Evolutionary conservation across 257 asterid species (phyloP).

Genomic region (Agastache rugosa): DNA sequence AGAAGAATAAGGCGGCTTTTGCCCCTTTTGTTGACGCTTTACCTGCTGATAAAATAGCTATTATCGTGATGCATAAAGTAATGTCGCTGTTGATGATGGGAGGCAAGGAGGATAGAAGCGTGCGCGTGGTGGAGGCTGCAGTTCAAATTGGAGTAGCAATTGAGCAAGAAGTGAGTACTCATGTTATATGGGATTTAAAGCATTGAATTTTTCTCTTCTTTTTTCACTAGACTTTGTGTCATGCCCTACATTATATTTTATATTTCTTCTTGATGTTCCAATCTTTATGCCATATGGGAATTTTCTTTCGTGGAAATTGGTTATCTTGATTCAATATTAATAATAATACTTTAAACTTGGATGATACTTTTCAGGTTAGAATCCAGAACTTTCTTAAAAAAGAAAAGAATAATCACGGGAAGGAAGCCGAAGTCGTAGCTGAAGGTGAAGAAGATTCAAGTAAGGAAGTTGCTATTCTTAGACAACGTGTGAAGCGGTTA

Average conservation of each 20-base stretch:
- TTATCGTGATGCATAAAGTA: constrained; percentile 91
- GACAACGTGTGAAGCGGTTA: constrained; percentile 77
- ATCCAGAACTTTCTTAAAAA: constrained; percentile 86
- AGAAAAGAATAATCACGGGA: constrained; percentile 51
- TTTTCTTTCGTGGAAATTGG: constrained; percentile 1
- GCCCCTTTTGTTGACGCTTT: constrained; percentile 72
- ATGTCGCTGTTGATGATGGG: constrained; percentile 96
- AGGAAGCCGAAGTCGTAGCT: constrained; percentile 44
- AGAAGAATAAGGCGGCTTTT: constrained; percentile 67
- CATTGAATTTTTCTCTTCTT: background rate
- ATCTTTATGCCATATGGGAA: background rate
- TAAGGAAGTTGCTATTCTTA: constrained; percentile 56
- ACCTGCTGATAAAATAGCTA: constrained; percentile 94
- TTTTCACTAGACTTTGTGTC: background rate
- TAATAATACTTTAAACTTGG: constrained; percentile 23
- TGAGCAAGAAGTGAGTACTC: constrained; percentile 80
- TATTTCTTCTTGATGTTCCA: background rate
- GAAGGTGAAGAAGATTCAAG: constrained; percentile 55
- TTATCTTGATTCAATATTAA: constrained; percentile 17
- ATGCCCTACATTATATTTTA: background rate
- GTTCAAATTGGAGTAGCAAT: constrained; percentile 81
- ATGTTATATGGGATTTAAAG: background rate
- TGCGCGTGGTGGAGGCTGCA: constrained; percentile 91
- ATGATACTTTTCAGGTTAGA: constrained; percentile 61
- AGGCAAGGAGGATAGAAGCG: constrained; percentile 75